phyloP scores from a whole-genome alignment of 208 protist species.

The Porcisia deanei region DNA sequence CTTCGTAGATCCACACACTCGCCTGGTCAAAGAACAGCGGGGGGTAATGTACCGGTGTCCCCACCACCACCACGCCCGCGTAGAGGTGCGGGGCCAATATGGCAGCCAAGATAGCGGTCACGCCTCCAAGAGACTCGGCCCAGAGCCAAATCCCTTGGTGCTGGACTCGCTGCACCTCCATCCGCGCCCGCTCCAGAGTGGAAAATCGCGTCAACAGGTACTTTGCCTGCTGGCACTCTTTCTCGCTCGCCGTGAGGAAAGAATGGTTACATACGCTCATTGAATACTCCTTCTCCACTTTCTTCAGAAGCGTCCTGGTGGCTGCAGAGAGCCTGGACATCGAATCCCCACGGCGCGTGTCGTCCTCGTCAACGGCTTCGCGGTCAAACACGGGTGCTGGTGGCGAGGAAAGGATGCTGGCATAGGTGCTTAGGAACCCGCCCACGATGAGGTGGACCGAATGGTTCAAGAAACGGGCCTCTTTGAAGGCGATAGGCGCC shows the following conservation, averaged over 20 bases:
- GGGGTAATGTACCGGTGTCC: slow-evolving; percentile 62
- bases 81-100: slow-evolving; percentile 59
- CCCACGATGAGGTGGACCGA: slow-evolving; percentile 52
- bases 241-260: slow-evolving; percentile 7
- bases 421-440: slow-evolving; percentile 48
- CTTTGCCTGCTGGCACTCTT: slow-evolving; percentile 32
- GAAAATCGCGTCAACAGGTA: slow-evolving; percentile 45
- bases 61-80: slow-evolving; percentile 68
- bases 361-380: slow-evolving; percentile 13
- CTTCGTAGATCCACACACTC: slow-evolving; percentile 48
- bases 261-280: slow-evolving; percentile 33
- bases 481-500: slow-evolving; percentile 56
- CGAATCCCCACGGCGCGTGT: neutral
- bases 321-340: slow-evolving; percentile 8
- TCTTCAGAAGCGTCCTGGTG: slow-evolving; percentile 22
- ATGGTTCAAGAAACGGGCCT: slow-evolving; percentile 72
- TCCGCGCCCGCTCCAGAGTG: slow-evolving; percentile 41
- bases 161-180: slow-evolving; percentile 48
- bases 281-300: slow-evolving; percentile 47
- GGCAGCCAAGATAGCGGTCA: slow-evolving; percentile 50
- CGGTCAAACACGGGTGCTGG: slow-evolving; percentile 11
- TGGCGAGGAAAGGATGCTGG: slow-evolving; percentile 24
- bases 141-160: slow-evolving; percentile 68
- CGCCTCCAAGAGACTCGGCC: slow-evolving; percentile 76
- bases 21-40: slow-evolving; percentile 73